A percentile compares a stretch with the other conserved stretches of the same genome.
These are phyloP conservation scores for Tuctoria greenei DNA, from an alignment of 176 grass and related monocot species.

Conservation along the genomic window DNA sequence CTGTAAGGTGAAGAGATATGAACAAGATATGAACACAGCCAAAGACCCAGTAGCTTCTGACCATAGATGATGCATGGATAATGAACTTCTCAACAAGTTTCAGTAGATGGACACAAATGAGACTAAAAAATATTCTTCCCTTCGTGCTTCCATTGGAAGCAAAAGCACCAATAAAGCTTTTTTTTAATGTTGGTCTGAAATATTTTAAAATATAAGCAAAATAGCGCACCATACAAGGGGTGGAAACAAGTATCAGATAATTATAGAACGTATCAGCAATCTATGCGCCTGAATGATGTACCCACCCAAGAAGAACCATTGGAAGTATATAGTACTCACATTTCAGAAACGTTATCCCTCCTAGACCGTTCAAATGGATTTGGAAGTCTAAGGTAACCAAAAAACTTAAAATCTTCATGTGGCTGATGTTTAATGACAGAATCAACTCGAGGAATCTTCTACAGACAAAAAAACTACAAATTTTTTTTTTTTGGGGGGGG, in stretches of 20 bases:
- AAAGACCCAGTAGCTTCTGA: not conserved
- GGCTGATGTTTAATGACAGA: too few relatives aligned
- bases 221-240: not conserved
- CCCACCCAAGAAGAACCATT: not conserved
- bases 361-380: too few relatives aligned
- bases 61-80: constrained; percentile 11
- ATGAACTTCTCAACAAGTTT: constrained; percentile 19
- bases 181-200: not conserved
- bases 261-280: not conserved
- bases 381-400: too few relatives aligned
- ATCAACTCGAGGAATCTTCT: too few relatives aligned
- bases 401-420: too few relatives aligned
- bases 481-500: too few relatives aligned
- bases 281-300: not conserved
- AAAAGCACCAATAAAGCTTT: not conserved
- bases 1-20: constrained; percentile 37
- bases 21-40: not conserved
- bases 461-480: too few relatives aligned
- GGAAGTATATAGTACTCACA: too few relatives aligned
- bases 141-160: not conserved
- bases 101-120: not conserved
- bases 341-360: too few relatives aligned
- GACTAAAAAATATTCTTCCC: too few relatives aligned
- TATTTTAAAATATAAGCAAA: not conserved
- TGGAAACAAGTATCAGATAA: not conserved